Percentiles rank a stretch among this genome's conserved stretches.
Conservation (phyloP, 2,329 filamentous ascomycete genomes). For the Pseudogymnoascus sp. region DNA sequence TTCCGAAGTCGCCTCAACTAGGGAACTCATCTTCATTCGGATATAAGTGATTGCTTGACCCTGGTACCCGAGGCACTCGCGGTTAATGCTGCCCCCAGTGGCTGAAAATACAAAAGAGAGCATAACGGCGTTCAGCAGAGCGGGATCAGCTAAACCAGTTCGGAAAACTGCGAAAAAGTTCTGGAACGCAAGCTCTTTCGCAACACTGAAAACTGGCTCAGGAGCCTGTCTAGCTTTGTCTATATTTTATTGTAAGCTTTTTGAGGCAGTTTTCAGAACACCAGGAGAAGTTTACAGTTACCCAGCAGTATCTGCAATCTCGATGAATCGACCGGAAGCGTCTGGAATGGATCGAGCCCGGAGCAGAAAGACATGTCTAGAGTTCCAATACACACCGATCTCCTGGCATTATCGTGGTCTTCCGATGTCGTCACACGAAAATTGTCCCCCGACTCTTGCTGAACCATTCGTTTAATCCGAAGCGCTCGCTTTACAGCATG, state of each 20-base stretch:
- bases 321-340: constrained; percentile 20
- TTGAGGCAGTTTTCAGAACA: neutral
- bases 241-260: constrained; percentile 16
- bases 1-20: constrained; percentile 26
- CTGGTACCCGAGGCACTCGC: constrained; percentile 33
- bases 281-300: constrained; percentile 17
- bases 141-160: constrained; percentile 29
- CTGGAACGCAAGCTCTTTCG: constrained; percentile 32
- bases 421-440: constrained; percentile 20
- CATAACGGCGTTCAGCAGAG: constrained; percentile 35
- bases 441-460: constrained; percentile 23
- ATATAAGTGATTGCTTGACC: constrained; percentile 28
- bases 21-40: constrained; percentile 29
- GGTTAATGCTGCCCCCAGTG: constrained; percentile 22
- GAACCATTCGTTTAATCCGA: constrained; percentile 25
- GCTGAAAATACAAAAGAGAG: constrained; percentile 32
- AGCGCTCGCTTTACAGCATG: constrained; percentile 28
- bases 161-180: constrained; percentile 32
- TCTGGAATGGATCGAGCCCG: constrained; percentile 20
- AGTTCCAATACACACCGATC: neutral
- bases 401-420: neutral
- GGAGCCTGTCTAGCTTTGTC: constrained; percentile 23
- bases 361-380: too few species aligned
- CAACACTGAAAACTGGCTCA: constrained; percentile 33
- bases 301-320: constrained; percentile 18